Evolutionary conservation across 805 yeast species (phyloP).

Genomic region (Pichia ethanolica): DNA sequence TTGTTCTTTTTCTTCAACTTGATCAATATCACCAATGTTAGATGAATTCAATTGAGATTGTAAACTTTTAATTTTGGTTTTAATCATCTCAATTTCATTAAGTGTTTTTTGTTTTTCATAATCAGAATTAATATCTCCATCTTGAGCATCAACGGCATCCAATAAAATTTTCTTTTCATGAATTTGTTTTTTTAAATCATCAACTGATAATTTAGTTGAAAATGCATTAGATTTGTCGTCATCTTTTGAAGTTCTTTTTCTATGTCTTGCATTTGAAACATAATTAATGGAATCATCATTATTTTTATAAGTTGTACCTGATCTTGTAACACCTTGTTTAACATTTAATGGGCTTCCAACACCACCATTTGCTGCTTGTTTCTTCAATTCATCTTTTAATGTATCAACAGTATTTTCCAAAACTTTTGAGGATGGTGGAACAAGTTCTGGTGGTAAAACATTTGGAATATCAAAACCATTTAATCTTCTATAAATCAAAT

Average conservation of each 20-base stretch:
- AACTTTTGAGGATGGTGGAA: slow-evolving; percentile 78
- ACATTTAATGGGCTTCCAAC: slow-evolving; percentile 17
- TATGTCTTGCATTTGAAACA: slow-evolving; percentile 52
- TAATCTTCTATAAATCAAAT: slow-evolving; percentile 81
- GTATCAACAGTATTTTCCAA: slow-evolving; percentile 63
- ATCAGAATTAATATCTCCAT: slow-evolving; percentile 33
- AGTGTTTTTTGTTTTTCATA: slow-evolving; percentile 31
- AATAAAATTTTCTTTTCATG: slow-evolving; percentile 66
- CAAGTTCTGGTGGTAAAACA: slow-evolving; percentile 76
- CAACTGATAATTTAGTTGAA: slow-evolving; percentile 35
- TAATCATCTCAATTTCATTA: slow-evolving; percentile 58
- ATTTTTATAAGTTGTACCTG: slow-evolving; percentile 59
- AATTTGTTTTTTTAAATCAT: slow-evolving; percentile 54
- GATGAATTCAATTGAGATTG: slow-evolving; percentile 33
- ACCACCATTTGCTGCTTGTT: slow-evolving; percentile 25
- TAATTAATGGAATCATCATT: slow-evolving; percentile 66
- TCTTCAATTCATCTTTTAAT: slow-evolving; percentile 58
- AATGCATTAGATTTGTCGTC: slow-evolving; percentile 13
- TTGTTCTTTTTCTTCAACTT: slow-evolving; percentile 40
- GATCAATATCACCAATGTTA: slow-evolving; percentile 23
- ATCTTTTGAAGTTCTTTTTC: slow-evolving; percentile 25
- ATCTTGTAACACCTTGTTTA: slow-evolving; percentile 29
- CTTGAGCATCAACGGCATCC: slow-evolving; percentile 66
- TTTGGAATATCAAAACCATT: slow-evolving; percentile 84
- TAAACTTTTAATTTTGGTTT: slow-evolving; percentile 45